phyloP scores from a whole-genome alignment of 768 basidiomycete species.

The Leucocoprinus sp. region DNA sequence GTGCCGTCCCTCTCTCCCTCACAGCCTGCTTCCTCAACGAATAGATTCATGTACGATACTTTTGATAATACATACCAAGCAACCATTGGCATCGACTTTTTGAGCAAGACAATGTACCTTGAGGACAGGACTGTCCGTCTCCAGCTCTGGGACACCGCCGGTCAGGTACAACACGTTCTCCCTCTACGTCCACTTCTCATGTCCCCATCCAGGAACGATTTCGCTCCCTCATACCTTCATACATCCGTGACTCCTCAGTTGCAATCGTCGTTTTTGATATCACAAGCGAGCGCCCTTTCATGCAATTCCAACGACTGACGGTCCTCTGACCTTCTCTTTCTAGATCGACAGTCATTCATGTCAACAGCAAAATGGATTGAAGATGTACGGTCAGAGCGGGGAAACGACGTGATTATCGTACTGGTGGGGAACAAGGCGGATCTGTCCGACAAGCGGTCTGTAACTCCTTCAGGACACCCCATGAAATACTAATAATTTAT shows the following conservation, averaged over 20 bases:
- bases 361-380: constrained; percentile 99
- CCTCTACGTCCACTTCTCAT: neutral
- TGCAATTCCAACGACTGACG: neutral
- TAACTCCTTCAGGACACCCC: constrained; percentile 10
- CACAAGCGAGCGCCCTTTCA: constrained; percentile 60
- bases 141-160: constrained; percentile 98
- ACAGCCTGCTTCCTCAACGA: neutral
- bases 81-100: constrained; percentile 96
- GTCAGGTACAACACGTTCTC: constrained; percentile 50
- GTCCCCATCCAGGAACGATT: constrained; percentile 72
- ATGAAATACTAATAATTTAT: neutral
- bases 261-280: constrained; percentile 99
- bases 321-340: neutral
- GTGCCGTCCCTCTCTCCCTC: constrained; percentile 17
- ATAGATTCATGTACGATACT: constrained; percentile 97
- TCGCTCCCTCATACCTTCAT: constrained; percentile 93
- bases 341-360: constrained; percentile 95
- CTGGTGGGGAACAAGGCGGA: constrained; percentile 99
- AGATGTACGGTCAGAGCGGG: constrained; percentile 94
- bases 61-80: constrained; percentile 99
- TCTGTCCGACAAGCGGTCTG: constrained; percentile 94
- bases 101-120: constrained; percentile 99
- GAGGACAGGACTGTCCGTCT: constrained; percentile 96
- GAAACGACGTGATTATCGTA: constrained; percentile 97
- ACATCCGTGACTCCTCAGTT: constrained; percentile 97